A percentile compares a stretch with the other conserved stretches of the same genome.
Evolutionary conservation across 495 filamentous ascomycete genomes (phyloP).

Genomic region (Penicillium diatomitis): DNA sequence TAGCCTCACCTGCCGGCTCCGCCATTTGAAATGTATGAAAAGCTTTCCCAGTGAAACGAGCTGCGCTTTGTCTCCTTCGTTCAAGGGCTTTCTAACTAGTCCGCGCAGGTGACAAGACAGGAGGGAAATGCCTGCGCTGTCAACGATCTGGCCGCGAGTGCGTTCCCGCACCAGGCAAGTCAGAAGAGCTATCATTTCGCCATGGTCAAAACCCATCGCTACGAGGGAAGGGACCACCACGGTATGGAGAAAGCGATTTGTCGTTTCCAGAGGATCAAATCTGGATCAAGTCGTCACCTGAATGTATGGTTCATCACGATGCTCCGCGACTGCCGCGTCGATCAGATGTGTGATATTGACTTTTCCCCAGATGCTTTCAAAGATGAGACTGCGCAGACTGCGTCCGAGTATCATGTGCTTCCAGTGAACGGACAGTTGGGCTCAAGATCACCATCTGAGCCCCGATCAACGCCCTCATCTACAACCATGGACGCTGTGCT

Average conservation of each 20-base stretch:
- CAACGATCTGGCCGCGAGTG: conserved; percentile 36
- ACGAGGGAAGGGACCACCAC: conserved; percentile 29
- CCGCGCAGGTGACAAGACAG: conserved; percentile 32
- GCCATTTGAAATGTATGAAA: conserved; percentile 36
- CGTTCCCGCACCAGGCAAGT: conserved; percentile 30
- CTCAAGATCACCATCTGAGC: conserved; percentile 18
- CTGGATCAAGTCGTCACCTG: conserved; percentile 25
- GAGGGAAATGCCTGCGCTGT: conserved; percentile 32
- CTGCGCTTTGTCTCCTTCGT: neutral
- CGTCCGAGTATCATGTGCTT: conserved; percentile 32
- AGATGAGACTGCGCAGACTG: conserved; percentile 35
- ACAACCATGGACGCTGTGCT: conserved; percentile 15
- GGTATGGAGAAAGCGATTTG: conserved; percentile 36
- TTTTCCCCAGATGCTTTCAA: conserved; percentile 26
- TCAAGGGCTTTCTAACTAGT: neutral
- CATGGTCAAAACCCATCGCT: conserved; percentile 37
- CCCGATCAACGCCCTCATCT: conserved; percentile 20
- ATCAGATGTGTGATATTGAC: neutral
- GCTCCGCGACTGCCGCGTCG: neutral
- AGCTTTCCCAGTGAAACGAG: neutral
- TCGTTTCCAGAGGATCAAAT: conserved; percentile 32
- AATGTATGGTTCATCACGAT: conserved; percentile 15
- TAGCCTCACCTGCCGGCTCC: conserved; percentile 39
- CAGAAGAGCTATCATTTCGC: conserved; percentile 35
- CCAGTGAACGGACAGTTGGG: conserved; percentile 9